Evolutionary conservation across 768 basidiomycete genomes (phyloP), one percentile per base, ranked within the genome.

Genomic region (Termitomyces sp.): DNA sequence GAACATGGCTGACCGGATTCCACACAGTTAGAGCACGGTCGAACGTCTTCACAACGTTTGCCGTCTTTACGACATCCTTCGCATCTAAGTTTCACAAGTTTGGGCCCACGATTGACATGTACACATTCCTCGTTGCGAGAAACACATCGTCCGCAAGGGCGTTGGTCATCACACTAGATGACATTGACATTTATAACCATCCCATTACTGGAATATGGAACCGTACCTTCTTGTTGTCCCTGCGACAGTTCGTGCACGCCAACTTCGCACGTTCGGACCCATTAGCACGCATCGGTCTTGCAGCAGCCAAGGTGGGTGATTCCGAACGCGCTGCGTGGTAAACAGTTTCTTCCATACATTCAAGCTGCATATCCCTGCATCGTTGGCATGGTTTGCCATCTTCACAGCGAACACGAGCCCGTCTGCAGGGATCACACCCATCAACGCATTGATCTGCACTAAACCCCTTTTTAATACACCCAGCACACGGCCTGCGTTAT

Each of bases 151-250:
- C 77, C 73, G 66, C 85, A 86, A 13, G 85, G 85, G 22, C 84
- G 78, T 59, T 83, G 77, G 63, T 85, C 78, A 50, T 86, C 83
- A 63, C 85, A 86, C 85, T 86, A 52, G 52, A 57, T 28, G 28
- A 46, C 28, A 45, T 47, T 28, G 28, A 46, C 28, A 45, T 47
- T 30, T 52, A 36, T 13, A 38, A 54, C 61, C 38, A 50, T 45
- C 59, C 33, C 44, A 24, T 57, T 54, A 3, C 18, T 36, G 56
- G 13, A 16, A 32, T 14, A 65, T 47, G 56, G 14, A 26, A 28
- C 18, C 45, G 6, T 54, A 78, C 85, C 81, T 86, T 86, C 68
- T 86, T 86, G 64, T 86, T 86, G 63, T 85, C 84, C 60, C 78
- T 78, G 30, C 83, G 78, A 68, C 85, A 86, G 51, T 71, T 79